Evolutionary conservation across 352 stramenopile species (phyloP).

Genomic region (Globisporangium okanoganense): DNA sequence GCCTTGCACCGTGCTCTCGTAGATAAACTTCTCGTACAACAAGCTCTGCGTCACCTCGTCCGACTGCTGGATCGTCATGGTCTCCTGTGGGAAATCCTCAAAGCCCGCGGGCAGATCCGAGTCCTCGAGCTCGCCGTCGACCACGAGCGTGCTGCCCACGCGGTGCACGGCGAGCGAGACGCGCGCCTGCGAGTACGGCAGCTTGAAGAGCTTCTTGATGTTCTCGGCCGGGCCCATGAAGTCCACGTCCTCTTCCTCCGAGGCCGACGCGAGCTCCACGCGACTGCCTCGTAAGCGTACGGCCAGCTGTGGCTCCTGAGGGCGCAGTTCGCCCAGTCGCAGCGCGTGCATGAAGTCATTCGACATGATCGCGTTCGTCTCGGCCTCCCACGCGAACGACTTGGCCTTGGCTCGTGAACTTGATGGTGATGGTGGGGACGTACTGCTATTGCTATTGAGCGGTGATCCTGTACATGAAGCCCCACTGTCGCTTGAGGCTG

Average conservation of each 20-base stretch:
- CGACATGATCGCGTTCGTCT: constrained; percentile 31
- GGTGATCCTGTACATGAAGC: not conserved
- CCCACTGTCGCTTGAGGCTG: not conserved
- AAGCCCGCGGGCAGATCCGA: constrained; percentile 66
- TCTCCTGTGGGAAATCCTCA: constrained; percentile 49
- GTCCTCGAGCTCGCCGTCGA: constrained; percentile 76
- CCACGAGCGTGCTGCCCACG: constrained; percentile 72
- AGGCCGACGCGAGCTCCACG: constrained; percentile 66
- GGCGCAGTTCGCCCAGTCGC: constrained; percentile 41
- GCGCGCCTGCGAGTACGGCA: constrained; percentile 72
- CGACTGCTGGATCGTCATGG: constrained; percentile 48
- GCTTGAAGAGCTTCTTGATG: constrained; percentile 86
- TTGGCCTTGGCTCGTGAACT: constrained; percentile 17
- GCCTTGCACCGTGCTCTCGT: constrained; percentile 57
- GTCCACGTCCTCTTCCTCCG: constrained; percentile 67
- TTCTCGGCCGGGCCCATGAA: constrained; percentile 82
- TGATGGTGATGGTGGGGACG: not conserved
- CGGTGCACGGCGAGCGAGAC: constrained; percentile 84
- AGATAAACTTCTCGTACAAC: constrained; percentile 87
- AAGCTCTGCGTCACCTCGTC: constrained; percentile 41
- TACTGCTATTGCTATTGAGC: too few relatives aligned
- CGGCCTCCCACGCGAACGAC: constrained; percentile 29
- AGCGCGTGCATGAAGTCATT: constrained; percentile 74
- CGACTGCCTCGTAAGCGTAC: constrained; percentile 59
- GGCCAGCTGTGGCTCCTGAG: constrained; percentile 63